Evolutionary conservation across 2,329 filamentous ascomycete genomes (phyloP).

Genomic region (Bipolaris zeicola): DNA sequence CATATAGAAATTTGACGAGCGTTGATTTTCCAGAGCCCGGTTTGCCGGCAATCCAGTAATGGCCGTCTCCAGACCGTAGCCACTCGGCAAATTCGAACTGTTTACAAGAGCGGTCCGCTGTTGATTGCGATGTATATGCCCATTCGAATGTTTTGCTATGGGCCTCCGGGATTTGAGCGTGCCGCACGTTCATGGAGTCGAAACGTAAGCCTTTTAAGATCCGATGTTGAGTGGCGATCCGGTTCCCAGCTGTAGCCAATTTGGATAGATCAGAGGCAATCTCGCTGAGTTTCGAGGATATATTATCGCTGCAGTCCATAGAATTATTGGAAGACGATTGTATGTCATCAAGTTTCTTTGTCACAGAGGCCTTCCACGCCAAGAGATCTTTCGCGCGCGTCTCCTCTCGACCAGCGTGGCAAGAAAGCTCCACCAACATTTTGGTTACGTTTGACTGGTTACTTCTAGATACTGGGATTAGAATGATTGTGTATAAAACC

Average conservation of each 20-base stretch:
- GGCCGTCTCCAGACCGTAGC: slow-evolving; percentile 8
- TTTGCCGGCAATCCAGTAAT: slow-evolving; percentile 51
- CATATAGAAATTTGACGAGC: slow-evolving; percentile 42
- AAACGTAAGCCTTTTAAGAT: neutral
- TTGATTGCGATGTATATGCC: neutral
- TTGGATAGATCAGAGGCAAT: neutral
- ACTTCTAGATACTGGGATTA: neutral
- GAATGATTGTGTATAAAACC: neutral
- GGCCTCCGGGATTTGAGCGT: neutral
- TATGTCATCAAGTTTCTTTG: neutral
- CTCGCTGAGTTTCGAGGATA: neutral
- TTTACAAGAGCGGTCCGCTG: neutral
- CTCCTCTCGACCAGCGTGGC: neutral
- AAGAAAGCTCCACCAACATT: neutral
- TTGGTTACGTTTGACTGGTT: neutral
- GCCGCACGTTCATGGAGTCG: neutral
- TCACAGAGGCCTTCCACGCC: neutral
- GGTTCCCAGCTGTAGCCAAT: neutral
- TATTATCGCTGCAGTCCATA: neutral
- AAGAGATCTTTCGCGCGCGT: neutral
- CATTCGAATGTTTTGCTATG: neutral
- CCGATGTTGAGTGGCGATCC: neutral
- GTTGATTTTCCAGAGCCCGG: slow-evolving; percentile 57
- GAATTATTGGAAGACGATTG: neutral
- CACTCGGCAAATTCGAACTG: slow-evolving; percentile 14